Base-by-base conservation (phyloP, 371 early-diverging fungal genomes). In the Rhizopus sp. region DNA sequence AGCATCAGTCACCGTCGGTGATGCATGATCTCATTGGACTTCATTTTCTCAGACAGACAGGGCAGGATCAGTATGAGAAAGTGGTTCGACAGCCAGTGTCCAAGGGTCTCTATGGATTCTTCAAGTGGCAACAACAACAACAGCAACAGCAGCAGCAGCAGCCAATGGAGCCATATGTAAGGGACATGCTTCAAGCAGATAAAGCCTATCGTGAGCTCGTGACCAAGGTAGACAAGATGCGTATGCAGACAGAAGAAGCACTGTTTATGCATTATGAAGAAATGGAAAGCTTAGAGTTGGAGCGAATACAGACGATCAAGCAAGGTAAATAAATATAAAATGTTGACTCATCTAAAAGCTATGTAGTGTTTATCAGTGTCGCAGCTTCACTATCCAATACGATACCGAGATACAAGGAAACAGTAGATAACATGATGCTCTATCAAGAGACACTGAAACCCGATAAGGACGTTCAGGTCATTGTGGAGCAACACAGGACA, bases 371-470 rank as follows among this genome's bases (percentile, higher is more conserved):
- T 55, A 75, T 82, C 55, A 84, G 84, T 64, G 80, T 85, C 51
- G 85, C 85, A 3, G 84, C 84, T 16, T 79, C 84, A 38, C 67
- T 82, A 50, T 84, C 84, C 47, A 81, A 81, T 62, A 82, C 80
- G 6, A 78, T 86, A 45, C 75, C 77, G 16, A 70, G 79, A 30
- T 75, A 70, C 31, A 78, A 85, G 54, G 71, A 83, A 1, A 79
- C 78, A 16, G 75, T 79, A 47, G 88, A 87, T 58, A 79, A 83
- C 31, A 59, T 85, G 59, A 73, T 86, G 65, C 71, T 86, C 17
- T 86, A 83, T 69, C 85, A 86, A 59, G 88, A 88, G 61, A 84
- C 86, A 13, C 64, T 88, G 16, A 77, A 81, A 60, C 86, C 88
- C 6, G 74, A 79, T 46, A 79, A 84, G 45, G 88, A 88, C 58